phyloP scores from a whole-genome alignment of 306 rosid species.

The Vigna hirtella region DNA sequence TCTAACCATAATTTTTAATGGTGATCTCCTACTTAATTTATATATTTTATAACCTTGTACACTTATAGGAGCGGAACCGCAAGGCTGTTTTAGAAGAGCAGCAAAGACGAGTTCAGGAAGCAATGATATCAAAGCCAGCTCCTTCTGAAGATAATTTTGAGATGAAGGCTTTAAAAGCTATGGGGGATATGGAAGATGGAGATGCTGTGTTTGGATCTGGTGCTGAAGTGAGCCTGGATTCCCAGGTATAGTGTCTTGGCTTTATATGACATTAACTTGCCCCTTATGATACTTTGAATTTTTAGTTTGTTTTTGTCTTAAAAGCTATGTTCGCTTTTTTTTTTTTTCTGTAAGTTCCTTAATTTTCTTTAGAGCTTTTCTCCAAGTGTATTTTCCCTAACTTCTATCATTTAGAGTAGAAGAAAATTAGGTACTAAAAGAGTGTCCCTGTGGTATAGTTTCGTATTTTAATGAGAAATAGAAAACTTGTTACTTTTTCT shows the following conservation, averaged over 20 bases:
- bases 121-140: slow-evolving; percentile 80
- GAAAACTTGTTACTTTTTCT: background rate
- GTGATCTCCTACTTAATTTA: slow-evolving; percentile 19
- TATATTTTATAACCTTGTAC: slow-evolving; percentile 20
- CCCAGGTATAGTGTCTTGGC: slow-evolving; percentile 67
- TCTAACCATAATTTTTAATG: slow-evolving; percentile 10
- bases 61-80: slow-evolving; percentile 77
- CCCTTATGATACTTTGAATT: background rate
- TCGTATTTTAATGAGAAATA: background rate
- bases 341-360: background rate
- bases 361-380: background rate
- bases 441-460: background rate
- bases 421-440: background rate
- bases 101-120: slow-evolving; percentile 79
- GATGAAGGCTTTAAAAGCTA: slow-evolving; percentile 85
- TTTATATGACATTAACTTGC: slow-evolving; percentile 7
- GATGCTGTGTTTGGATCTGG: slow-evolving; percentile 93
- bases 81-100: slow-evolving; percentile 79
- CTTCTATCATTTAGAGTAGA: background rate
- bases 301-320: background rate
- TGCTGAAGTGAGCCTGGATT: slow-evolving; percentile 92
- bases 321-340: background rate
- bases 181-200: slow-evolving; percentile 98
- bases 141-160: slow-evolving; percentile 86
- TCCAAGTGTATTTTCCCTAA: background rate